phyloP scores from a whole-genome alignment of 805 yeast genomes.

The Metschnikowia reukaufii region DNA sequence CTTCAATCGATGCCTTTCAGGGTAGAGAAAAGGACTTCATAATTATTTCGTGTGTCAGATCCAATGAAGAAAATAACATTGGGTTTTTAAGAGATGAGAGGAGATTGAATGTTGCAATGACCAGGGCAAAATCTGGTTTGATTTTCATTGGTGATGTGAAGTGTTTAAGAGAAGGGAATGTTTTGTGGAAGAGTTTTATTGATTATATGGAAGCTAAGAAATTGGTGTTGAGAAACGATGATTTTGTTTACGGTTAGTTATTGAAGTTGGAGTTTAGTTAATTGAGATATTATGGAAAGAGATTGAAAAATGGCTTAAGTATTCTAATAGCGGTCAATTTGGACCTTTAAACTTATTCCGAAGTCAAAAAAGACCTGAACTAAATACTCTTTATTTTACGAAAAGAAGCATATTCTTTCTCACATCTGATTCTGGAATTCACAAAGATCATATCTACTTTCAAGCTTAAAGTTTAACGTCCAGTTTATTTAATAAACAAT shows the following conservation, averaged over 20 bases:
- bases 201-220: not conserved
- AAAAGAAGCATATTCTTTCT: too few relatives aligned
- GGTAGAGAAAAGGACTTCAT: constrained; percentile 46
- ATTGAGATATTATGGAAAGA: too few relatives aligned
- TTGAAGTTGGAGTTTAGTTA: too few relatives aligned
- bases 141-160: constrained; percentile 77
- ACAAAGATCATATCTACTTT: too few relatives aligned
- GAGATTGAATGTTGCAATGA: constrained; percentile 44
- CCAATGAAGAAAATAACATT: constrained; percentile 38
- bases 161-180: constrained; percentile 60
- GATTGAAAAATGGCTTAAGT: too few relatives aligned
- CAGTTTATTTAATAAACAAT: too few relatives aligned
- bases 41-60: constrained; percentile 44
- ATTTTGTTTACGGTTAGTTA: not conserved
- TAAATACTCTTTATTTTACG: too few relatives aligned
- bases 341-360: too few relatives aligned
- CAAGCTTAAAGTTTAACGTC: too few relatives aligned
- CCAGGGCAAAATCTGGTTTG: constrained; percentile 44
- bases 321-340: too few relatives aligned
- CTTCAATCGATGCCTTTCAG: constrained; percentile 48
- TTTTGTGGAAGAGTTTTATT: constrained; percentile 65
- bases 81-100: constrained; percentile 46
- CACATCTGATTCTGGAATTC: too few relatives aligned
- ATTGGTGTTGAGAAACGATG: not conserved
- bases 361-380: too few relatives aligned